These are phyloP conservation scores for Papiliotrema fonsecae DNA, from an alignment of 1,284 basidiomycete genomes.

Conservation along the genomic window DNA sequence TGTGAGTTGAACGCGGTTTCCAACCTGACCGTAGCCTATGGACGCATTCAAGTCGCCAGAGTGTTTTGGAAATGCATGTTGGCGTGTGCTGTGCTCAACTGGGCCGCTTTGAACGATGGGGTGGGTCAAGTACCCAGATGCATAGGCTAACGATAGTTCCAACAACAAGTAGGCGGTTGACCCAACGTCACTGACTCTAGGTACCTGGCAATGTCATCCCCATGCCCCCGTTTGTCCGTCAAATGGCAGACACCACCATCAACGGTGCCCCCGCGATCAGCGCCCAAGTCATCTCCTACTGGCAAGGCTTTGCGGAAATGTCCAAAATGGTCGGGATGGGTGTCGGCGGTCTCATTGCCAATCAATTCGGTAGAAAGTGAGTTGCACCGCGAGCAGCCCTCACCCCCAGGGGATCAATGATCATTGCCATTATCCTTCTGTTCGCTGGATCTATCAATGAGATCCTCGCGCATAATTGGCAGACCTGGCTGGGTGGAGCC, in stretches of 20 bases:
- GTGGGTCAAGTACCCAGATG: conserved; percentile 5
- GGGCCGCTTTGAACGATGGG: conserved; percentile 25
- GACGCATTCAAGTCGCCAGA: conserved; percentile 5
- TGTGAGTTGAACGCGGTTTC: conserved; percentile 8
- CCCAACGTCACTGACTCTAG: neutral
- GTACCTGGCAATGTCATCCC: conserved; percentile 23
- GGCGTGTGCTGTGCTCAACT: conserved; percentile 16
- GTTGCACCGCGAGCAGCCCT: conserved; percentile 1
- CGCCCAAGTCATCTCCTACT: conserved; percentile 20
- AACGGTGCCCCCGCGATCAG: conserved; percentile 15
- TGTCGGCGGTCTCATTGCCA: conserved; percentile 11
- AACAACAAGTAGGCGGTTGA: conserved; percentile 13
- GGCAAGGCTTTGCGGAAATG: conserved; percentile 24
- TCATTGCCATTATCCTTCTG: conserved; percentile 11
- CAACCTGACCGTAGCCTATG: conserved; percentile 5
- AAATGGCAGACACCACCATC: conserved; percentile 16
- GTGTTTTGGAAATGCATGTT: conserved; percentile 20
- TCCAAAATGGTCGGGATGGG: conserved; percentile 25
- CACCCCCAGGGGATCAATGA: conserved; percentile 11
- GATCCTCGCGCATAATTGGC: conserved; percentile 18
- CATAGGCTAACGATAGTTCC: conserved; percentile 12
- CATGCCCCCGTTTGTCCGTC: conserved; percentile 14
- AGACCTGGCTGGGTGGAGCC: conserved; percentile 18
- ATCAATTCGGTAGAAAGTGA: conserved; percentile 24
- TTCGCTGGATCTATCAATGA: conserved; percentile 20